Conservation (phyloP, 2,329 filamentous ascomycete genomes). For the Ophidiomyces ophidiicola region DNA sequence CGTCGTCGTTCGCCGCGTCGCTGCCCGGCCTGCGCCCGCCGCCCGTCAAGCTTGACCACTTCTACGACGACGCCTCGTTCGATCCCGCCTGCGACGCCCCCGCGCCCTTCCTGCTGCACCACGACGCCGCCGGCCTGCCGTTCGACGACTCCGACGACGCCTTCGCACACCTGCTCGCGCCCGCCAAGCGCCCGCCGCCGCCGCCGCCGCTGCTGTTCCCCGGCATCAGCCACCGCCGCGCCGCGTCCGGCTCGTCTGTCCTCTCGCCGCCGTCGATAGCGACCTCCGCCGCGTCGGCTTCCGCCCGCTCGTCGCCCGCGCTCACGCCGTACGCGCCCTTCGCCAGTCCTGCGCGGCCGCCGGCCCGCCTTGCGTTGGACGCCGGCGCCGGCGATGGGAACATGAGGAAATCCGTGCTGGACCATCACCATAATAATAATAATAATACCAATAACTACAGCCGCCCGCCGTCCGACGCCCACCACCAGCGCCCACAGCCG, state of each 20-base stretch:
- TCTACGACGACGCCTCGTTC: conserved; percentile 19
- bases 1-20: too few relatives aligned
- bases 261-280: conserved; percentile 29
- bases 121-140: conserved; percentile 5
- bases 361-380: too few relatives aligned
- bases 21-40: too few relatives aligned
- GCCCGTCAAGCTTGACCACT: conserved; percentile 20
- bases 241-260: conserved; percentile 34
- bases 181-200: conserved; percentile 11
- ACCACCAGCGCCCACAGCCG: too few relatives aligned
- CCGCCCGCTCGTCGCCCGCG: conserved; percentile 39
- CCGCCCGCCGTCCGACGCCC: too few relatives aligned
- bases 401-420: conserved; percentile 48
- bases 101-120: conserved; percentile 31
- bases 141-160: conserved; percentile 7
- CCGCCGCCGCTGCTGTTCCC: conserved; percentile 2
- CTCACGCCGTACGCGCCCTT: conserved; percentile 37
- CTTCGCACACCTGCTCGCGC: conserved; percentile 11
- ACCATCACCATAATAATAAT: conserved; percentile 25
- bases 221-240: conserved; percentile 22
- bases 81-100: conserved; percentile 15
- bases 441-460: conserved; percentile 23
- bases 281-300: conserved; percentile 35
- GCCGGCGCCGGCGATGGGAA: conserved; percentile 31
- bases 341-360: conserved; percentile 39